Evolutionary conservation across 2,329 filamentous ascomycete species (phyloP).

Genomic region (Colletotrichum phormii): DNA sequence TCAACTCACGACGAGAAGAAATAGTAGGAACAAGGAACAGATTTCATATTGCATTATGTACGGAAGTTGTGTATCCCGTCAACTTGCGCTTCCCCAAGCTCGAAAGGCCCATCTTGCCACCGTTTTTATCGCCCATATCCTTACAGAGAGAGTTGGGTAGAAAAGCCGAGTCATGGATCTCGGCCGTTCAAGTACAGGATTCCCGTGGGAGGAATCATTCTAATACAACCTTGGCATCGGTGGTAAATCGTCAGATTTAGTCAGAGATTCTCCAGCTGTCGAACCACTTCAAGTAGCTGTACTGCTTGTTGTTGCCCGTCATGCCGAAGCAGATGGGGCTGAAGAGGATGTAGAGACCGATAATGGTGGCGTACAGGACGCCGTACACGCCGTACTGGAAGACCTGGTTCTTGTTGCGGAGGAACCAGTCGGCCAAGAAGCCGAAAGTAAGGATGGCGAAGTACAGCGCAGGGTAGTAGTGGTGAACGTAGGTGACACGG

Average conservation of each 20-base stretch:
- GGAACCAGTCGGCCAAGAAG: constrained; percentile 88
- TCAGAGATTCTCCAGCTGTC: constrained; percentile 87
- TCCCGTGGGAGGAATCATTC: not conserved
- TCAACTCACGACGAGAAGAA: not conserved
- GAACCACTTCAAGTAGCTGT: constrained; percentile 95
- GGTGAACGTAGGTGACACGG: constrained; percentile 98
- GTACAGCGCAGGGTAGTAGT: constrained; percentile 98
- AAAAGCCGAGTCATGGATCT: not conserved
- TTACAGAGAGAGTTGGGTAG: constrained; percentile 18
- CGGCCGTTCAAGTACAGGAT: constrained; percentile 3
- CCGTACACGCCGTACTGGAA: constrained; percentile 78
- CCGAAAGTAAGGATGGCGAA: constrained; percentile 93
- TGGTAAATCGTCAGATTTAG: constrained; percentile 6
- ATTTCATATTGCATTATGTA: constrained; percentile 33
- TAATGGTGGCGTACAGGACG: constrained; percentile 77
- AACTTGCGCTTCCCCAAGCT: not conserved
- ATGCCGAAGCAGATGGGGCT: constrained; percentile 97
- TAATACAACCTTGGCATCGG: not conserved
- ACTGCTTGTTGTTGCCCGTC: constrained; percentile 85
- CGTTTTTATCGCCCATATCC: constrained; percentile 18
- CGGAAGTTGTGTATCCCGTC: constrained; percentile 22
- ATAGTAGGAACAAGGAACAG: constrained; percentile 24
- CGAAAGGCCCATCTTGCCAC: not conserved
- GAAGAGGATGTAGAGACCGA: constrained; percentile 90
- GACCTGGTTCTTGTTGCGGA: constrained; percentile 72